A percentile compares a stretch with the other conserved stretches of the same genome.
These are phyloP conservation scores for Hypoxylon sp. DNA, from an alignment of 2,329 filamentous ascomycete species.

Conservation along the genomic window DNA sequence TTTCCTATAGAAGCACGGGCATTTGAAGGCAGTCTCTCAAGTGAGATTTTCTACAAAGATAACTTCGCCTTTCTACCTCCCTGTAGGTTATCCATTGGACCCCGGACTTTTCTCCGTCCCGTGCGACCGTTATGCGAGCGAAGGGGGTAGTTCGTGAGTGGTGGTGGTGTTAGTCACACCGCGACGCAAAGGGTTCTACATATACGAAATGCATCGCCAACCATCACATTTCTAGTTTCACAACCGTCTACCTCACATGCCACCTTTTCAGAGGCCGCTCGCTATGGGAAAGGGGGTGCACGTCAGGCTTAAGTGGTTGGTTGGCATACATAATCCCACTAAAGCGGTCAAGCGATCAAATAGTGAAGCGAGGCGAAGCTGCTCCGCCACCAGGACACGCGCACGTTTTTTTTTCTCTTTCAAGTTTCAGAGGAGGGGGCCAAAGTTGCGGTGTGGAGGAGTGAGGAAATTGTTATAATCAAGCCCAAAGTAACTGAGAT, in stretches of 20 bases:
- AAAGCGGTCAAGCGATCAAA: conserved; percentile 8
- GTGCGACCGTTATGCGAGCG: neutral
- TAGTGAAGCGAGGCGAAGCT: conserved; percentile 21
- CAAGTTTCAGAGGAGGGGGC: neutral
- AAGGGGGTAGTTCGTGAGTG: neutral
- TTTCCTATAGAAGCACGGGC: neutral
- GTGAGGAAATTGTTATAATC: conserved; percentile 10
- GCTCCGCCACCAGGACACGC: conserved; percentile 20
- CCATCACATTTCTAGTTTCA: neutral
- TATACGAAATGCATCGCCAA: neutral
- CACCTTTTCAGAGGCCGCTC: neutral
- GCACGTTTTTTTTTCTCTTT: neutral
- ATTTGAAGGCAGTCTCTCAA: too few species aligned
- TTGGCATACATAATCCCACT: conserved; percentile 8
- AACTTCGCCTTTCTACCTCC: too few species aligned
- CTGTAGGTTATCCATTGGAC: neutral
- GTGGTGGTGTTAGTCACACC: neutral
- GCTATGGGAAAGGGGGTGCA: neutral
- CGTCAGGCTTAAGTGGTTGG: too few species aligned
- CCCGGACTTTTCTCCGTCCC: neutral
- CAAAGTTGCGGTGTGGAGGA: conserved; percentile 28
- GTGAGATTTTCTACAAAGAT: too few species aligned
- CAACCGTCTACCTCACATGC: neutral
- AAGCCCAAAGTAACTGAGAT: neutral
- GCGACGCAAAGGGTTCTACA: too few species aligned